These are phyloP conservation scores for Venturia aucupariae DNA, from an alignment of 2,329 filamentous ascomycete genomes.

Conservation along the genomic window DNA sequence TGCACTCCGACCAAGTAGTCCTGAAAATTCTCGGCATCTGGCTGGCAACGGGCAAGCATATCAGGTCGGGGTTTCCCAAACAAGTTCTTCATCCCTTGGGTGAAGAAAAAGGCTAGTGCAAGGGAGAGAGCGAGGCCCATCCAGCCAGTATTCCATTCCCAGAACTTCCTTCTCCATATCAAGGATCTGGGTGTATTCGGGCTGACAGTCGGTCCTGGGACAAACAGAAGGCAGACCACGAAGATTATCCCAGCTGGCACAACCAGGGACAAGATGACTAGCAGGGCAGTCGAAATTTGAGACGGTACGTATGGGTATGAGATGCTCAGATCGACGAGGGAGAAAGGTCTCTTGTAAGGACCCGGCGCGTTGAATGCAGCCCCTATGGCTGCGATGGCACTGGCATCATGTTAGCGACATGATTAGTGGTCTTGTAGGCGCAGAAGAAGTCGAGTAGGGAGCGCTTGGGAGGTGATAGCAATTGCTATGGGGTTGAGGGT, in stretches of 20 bases:
- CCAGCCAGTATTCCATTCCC: conserved; percentile 83
- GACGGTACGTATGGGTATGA: conserved; percentile 63
- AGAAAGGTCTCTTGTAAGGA: conserved; percentile 63
- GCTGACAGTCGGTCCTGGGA: conserved; percentile 62
- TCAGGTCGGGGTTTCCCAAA: conserved; percentile 58
- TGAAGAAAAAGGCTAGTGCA: conserved; percentile 67
- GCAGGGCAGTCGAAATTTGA: conserved; percentile 57
- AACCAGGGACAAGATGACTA: conserved; percentile 54
- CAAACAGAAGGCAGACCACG: conserved; percentile 56
- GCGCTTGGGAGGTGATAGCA: not conserved
- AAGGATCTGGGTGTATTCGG: conserved; percentile 52
- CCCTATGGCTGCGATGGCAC: conserved; percentile 49
- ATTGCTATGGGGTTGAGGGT: not conserved
- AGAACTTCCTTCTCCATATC: conserved; percentile 73
- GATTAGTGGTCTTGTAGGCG: not conserved
- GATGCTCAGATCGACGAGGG: conserved; percentile 64
- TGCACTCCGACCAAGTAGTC: not conserved
- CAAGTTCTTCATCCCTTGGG: conserved; percentile 72
- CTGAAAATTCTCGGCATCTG: conserved; percentile 45
- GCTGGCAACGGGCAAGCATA: conserved; percentile 61
- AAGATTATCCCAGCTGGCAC: conserved; percentile 61
- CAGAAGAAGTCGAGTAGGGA: not conserved
- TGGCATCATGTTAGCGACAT: conserved; percentile 20
- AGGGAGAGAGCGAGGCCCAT: conserved; percentile 70
- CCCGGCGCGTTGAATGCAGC: conserved; percentile 48